Evolutionary conservation across 2,329 filamentous ascomycete genomes (phyloP).

Genomic region (Ploettnerulaceae sp.): DNA sequence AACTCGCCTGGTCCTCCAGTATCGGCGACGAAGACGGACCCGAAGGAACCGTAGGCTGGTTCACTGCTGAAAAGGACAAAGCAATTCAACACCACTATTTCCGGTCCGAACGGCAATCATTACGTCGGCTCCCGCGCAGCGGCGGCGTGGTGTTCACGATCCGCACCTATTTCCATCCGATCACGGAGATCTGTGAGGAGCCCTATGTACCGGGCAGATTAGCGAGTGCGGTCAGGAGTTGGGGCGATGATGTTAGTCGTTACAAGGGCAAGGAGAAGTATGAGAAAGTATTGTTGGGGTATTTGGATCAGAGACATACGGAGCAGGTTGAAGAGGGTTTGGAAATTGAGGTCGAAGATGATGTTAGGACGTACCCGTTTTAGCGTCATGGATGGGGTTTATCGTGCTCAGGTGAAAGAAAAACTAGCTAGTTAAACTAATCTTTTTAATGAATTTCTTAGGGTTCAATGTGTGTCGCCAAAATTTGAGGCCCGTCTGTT

Average conservation of each 20-base stretch:
- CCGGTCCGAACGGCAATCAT: conserved; percentile 60
- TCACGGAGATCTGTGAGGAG: conserved; percentile 52
- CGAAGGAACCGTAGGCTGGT: conserved; percentile 57
- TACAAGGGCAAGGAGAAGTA: conserved; percentile 80
- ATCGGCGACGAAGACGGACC: conserved; percentile 68
- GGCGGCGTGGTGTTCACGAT: conserved; percentile 57
- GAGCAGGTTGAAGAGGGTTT: conserved; percentile 67
- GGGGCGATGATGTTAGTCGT: conserved; percentile 69
- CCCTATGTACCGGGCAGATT: conserved; percentile 73
- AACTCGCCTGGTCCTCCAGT: conserved; percentile 68
- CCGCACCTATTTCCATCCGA: conserved; percentile 57
- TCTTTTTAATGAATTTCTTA: too few species aligned
- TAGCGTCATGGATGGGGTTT: too few species aligned
- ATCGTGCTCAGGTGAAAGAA: too few species aligned
- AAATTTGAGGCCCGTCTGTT: too few species aligned
- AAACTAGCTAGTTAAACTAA: too few species aligned
- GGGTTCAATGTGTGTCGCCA: too few species aligned
- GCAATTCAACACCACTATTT: conserved; percentile 72
- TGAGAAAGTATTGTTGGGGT: conserved; percentile 67
- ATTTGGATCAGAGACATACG: conserved; percentile 67
- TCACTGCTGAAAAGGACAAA: conserved; percentile 68
- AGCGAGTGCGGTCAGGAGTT: conserved; percentile 74
- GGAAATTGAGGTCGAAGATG: conserved; percentile 55
- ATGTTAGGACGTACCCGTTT: conserved; percentile 57
- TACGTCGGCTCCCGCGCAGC: conserved; percentile 52